Conservation (phyloP, 345 rosid genomes). For the Gossypium stocksii region DNA sequence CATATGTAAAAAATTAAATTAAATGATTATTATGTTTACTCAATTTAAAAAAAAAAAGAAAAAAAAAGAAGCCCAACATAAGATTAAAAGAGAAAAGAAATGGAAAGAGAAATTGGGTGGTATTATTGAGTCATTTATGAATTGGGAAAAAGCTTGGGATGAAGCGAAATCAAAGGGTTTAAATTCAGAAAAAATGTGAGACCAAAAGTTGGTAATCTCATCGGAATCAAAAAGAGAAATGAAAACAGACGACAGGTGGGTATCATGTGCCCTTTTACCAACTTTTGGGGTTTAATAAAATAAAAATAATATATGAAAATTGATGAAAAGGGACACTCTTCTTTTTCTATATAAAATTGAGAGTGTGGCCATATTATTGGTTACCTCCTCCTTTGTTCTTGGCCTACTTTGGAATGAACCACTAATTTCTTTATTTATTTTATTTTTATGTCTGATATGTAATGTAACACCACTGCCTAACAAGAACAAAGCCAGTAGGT, state of each 20-base stretch:
- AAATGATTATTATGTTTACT: no score
- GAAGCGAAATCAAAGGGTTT: background rate
- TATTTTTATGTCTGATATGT: background rate
- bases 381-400: slow-evolving; percentile 1
- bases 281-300: background rate
- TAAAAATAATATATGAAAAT: background rate
- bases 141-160: background rate
- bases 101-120: background rate
- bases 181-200: background rate
- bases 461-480: slow-evolving; percentile 13
- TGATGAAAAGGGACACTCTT: background rate
- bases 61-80: no score
- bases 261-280: slow-evolving; percentile 15
- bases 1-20: no score
- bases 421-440: background rate
- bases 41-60: no score
- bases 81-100: no score
- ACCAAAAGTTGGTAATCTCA: background rate
- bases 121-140: background rate
- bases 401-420: background rate
- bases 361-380: background rate
- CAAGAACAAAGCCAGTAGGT: slow-evolving; percentile 22
- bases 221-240: background rate
- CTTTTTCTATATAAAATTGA: background rate
- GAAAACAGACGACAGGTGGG: background rate